A percentile compares a stretch with the other conserved stretches of the same genome.
Evolutionary conservation across 345 rosid species (phyloP).

Genomic region (Eutrema yunnanense): DNA sequence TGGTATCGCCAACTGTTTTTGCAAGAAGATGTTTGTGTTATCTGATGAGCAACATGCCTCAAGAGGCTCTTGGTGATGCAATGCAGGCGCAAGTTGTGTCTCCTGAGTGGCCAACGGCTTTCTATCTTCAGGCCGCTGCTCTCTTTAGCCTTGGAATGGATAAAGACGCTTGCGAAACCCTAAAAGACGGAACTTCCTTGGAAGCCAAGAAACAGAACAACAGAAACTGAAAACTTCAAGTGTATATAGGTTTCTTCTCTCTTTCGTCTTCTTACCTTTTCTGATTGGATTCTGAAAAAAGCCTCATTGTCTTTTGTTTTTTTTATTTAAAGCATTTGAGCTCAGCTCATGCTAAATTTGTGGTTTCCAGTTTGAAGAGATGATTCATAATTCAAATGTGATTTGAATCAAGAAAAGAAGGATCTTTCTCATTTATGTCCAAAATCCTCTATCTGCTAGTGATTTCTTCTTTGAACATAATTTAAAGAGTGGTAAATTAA

Average conservation of each 20-base stretch:
- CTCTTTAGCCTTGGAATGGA: conserved; percentile 81
- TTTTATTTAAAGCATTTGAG: conserved; percentile 13
- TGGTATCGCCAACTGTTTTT: conserved; percentile 74
- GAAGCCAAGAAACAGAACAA: conserved; percentile 53
- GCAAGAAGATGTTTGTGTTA: conserved; percentile 76
- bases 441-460: neutral
- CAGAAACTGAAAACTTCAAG: conserved; percentile 39
- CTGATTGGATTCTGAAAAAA: conserved; percentile 25
- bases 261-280: neutral
- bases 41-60: conserved; percentile 64
- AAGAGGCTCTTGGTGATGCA: conserved; percentile 81
- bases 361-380: conserved; percentile 21
- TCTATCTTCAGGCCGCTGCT: conserved; percentile 80
- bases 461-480: conserved; percentile 7
- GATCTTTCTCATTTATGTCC: conserved; percentile 18
- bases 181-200: conserved; percentile 79
- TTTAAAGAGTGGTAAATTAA: neutral
- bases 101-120: conserved; percentile 79
- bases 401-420: conserved; percentile 6
- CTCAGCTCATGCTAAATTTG: conserved; percentile 4
- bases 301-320: conserved; percentile 27
- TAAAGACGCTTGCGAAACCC: conserved; percentile 69
- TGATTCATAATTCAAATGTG: conserved; percentile 22
- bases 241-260: conserved; percentile 36
- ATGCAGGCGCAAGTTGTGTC: conserved; percentile 77